Evolutionary conservation across 2,329 filamentous ascomycete species (phyloP), one percentile per base, ranked within the genome.

Genomic region (Phyllosticta ampelicida): DNA sequence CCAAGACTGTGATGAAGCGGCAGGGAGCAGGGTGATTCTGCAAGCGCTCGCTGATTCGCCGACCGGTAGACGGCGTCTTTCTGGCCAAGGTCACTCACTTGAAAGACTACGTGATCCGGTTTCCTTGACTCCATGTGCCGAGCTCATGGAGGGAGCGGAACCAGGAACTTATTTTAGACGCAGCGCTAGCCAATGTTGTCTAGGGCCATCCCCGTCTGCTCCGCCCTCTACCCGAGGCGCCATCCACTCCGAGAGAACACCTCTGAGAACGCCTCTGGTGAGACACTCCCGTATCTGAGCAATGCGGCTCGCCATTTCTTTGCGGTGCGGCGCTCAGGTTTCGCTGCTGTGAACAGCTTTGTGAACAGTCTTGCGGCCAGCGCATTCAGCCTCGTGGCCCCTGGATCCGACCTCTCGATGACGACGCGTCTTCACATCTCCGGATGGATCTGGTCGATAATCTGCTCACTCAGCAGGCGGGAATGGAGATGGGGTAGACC

Each of bases 1-100:
- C 23, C 50, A 57, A 53, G 50, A 57, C 13, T 11, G 21, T 55
- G 21, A 48, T 55, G 54, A 53, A 18, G 44, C 51, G 18, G 21
- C 29, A 52, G 36, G 36, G 36, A 16, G n/a, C 36, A 44, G 36
- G 36, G 36, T n/a, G 5, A n/a, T n/a, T 44, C 36, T 44, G 36
- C 36, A 44, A 3, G 36, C 36, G 8, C 13, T 44, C 36, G 36
- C 36, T 44, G 13, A 44, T n/a, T 44, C 36, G 36, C 36, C 36
- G 36, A 44, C 36, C 36, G 36, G 36, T 44, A 16, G n/a, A n/a
- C 11, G 36, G 8, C 36, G 6, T 44, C 13, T n/a, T n/a, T 44
- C 36, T 16, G 36, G 36, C 36, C 16, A 5, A 44, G 36, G 36
- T 16, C 36, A 16, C 36, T 44, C 36, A 44, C 6, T 44, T 13